Base-by-base conservation (phyloP, 2,329 filamentous ascomycete species). In the Zymoseptoria ardabiliae region DNA sequence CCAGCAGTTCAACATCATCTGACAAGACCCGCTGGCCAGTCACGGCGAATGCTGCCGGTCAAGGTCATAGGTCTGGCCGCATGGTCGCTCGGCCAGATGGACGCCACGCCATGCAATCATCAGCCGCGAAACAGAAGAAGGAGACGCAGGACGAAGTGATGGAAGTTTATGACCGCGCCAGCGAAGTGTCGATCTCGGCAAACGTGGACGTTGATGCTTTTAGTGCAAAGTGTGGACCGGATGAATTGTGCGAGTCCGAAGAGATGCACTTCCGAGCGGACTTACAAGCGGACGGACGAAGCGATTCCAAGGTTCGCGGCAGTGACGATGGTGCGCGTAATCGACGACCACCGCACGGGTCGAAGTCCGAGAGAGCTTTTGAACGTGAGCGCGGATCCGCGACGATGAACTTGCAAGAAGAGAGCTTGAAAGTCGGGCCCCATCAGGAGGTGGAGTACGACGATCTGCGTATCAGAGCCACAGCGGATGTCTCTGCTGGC, bases 1-100 rank as follows among this genome's bases (percentile, higher is more conserved):
- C 50, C n/a, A 57, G 28, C 23, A 30, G 13, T 19, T 53, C 50
- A 25, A 48, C 52, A 25, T 52, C 55, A 11, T 62, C 61, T 28
- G 58, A 60, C 28, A 62, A 62, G 53, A 62, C 61, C 11, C 53
- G 53, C n/a, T 60, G 61, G 58, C 54, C 60, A 53, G n/a, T n/a
- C 23, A n/a, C 54, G 21, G 50, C 28, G 22, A 48, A 20, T 4
- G 23, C 35, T 45, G 17, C 35, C 35, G 13, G 35, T 45, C 35
- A 45, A n/a, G 35, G 35, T 45, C 35, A 45, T 45, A 13, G 35
- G 35, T 45, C 35, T 17, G 35, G 17, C 35, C 35, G 35, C 35
- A 17, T 45, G 11, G 13, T 45, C 35, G 17, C 35, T 45, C 17
- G 7, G 35, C 35, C 35, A 45, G 35, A n/a, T 45, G 35, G 35